Percentiles rank a stretch among this genome's conserved stretches.
Evolutionary conservation across 2,329 filamentous ascomycete species (phyloP).

Genomic region (Epichloe brachyelytri): DNA sequence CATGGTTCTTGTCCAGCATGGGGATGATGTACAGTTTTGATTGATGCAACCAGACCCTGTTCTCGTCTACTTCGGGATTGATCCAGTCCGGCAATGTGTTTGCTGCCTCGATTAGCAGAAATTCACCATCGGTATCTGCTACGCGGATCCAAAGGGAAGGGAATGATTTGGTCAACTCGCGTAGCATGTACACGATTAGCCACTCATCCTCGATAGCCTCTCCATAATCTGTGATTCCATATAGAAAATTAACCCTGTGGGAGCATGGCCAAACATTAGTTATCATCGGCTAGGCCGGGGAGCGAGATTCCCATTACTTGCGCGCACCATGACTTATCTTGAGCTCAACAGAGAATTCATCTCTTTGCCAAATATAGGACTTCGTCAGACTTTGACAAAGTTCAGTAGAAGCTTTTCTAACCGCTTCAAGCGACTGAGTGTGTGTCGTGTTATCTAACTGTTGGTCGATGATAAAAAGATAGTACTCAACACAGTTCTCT

Average conservation of each 20-base stretch:
- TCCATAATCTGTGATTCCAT: constrained; percentile 73
- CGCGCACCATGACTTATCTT: constrained; percentile 44
- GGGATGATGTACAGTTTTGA: constrained; percentile 67
- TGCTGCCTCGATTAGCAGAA: constrained; percentile 86
- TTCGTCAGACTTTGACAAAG: constrained; percentile 54
- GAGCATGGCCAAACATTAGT: background rate
- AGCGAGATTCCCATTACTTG: background rate
- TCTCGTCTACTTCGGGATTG: constrained; percentile 76
- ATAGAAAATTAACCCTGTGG: constrained; percentile 40
- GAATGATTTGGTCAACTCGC: constrained; percentile 64
- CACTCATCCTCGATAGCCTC: constrained; percentile 97
- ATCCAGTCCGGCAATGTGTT: constrained; percentile 80
- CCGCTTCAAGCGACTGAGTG: constrained; percentile 53
- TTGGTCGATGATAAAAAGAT: constrained; percentile 57
- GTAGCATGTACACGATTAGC: constrained; percentile 83
- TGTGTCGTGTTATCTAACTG: constrained; percentile 39
- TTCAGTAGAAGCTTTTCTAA: constrained; percentile 55
- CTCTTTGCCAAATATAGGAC: constrained; percentile 92
- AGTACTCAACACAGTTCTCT: constrained; percentile 79
- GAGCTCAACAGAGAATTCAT: constrained; percentile 58
- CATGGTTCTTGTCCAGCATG: constrained; percentile 20
- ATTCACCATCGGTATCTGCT: constrained; percentile 84
- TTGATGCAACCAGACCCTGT: constrained; percentile 79
- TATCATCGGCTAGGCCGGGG: background rate
- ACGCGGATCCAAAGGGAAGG: constrained; percentile 69